Base-by-base conservation (phyloP, 345 rosid genomes). In the Nasturtium officinale region DNA sequence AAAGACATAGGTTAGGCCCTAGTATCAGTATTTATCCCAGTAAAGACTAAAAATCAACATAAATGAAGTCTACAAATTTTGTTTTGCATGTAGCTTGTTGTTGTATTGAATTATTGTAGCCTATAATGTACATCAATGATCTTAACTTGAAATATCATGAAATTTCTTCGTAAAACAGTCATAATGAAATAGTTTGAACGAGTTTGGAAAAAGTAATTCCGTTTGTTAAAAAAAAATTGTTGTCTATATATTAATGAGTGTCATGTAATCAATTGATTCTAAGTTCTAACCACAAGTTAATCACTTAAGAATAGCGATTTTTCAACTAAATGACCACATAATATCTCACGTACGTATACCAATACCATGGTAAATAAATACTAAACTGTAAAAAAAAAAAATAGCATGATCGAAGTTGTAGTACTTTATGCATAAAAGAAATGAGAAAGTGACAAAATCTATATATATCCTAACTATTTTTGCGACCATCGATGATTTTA, bases 261-360 rank as follows among this genome's bases (percentile, higher is more conserved):
- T n/a, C n/a, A n/a, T n/a, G n/a, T n/a, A n/a, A n/a, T n/a, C n/a
- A n/a, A n/a, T n/a, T n/a, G 50, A 67, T 68, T 75, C 16, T 51
- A 67, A 75, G 74, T 61, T 68, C 10, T 61, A 75, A 67, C 68
- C 29, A 67, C 73, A 75, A 67, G 18, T 15, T 74, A 74, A 47
- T 66, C 35, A 35, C 54, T 58, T 38, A 26, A 26, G 20, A 28
- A 58, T 54, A n/a, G n/a, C 61, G 54, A 47, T 65, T 74, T 65
- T 7, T 35, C 66, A 25, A 8, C 26, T 43, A 57, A 47, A 18
- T 65, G 50, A 48, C 17, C 67, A 12, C 59, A 35, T 23, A 59
- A 17, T 35, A 15, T n/a, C 37, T 10, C 7, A 73, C 71, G 21
- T 32, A 55, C 7, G 13, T 60, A 13, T 59, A 35, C 12, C 25